Conservation (phyloP, 768 basidiomycete genomes). For the Lactarius indigo region DNA sequence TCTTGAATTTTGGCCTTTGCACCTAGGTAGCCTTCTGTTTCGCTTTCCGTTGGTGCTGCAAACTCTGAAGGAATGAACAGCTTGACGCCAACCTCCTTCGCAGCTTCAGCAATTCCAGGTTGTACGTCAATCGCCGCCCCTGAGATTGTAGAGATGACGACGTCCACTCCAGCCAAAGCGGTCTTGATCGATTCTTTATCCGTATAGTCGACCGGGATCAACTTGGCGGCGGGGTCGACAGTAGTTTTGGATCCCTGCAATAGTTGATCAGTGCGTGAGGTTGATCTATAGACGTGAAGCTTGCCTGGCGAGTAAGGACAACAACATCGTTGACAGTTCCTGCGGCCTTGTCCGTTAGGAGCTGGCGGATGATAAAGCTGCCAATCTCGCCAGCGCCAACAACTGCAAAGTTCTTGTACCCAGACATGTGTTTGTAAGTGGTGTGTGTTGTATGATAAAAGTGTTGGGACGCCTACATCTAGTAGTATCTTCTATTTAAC, state of each 20-base stretch:
- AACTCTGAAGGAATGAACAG: slow-evolving; percentile 34
- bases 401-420: slow-evolving; percentile 21
- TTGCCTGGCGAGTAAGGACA: slow-evolving; percentile 20
- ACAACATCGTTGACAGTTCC: slow-evolving; percentile 16
- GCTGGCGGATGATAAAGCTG: slow-evolving; percentile 19
- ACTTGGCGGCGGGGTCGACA: neutral
- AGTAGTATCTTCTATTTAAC: neutral
- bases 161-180: slow-evolving; percentile 12
- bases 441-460: neutral
- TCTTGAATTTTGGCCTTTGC: slow-evolving; percentile 1
- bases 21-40: neutral
- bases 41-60: slow-evolving; percentile 23
- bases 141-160: slow-evolving; percentile 17
- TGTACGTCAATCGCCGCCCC: slow-evolving; percentile 18
- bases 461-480: neutral
- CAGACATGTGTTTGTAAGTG: slow-evolving; percentile 4
- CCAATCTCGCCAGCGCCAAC: slow-evolving; percentile 18
- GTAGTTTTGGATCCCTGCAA: neutral
- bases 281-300: neutral
- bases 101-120: slow-evolving; percentile 21
- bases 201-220: slow-evolving; percentile 15
- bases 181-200: neutral
- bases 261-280: neutral
- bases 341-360: slow-evolving; percentile 13
- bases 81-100: slow-evolving; percentile 29